Conservation (phyloP, 2,329 filamentous ascomycete species). For the Pseudogymnoascus sp. region DNA sequence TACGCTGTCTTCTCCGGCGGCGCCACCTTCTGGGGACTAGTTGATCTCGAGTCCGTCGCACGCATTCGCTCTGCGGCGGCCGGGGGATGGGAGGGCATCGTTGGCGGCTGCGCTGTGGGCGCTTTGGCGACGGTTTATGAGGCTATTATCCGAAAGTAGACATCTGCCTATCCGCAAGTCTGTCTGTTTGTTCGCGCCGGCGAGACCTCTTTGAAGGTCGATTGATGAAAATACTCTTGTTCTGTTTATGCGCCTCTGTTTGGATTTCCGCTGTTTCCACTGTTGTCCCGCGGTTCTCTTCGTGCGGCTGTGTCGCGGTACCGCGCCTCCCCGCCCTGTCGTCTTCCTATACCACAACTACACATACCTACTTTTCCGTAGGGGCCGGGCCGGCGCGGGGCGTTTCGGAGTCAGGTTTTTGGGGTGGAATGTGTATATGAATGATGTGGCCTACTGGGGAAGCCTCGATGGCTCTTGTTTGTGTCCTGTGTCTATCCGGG, state of each 20-base stretch:
- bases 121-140: slow-evolving; percentile 68
- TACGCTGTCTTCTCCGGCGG: slow-evolving; percentile 73
- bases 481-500: not conserved
- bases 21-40: slow-evolving; percentile 53
- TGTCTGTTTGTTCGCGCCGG: not conserved
- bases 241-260: not conserved
- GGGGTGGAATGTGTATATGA: slow-evolving; percentile 3
- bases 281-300: not conserved
- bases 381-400: not conserved
- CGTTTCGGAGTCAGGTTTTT: not conserved
- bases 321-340: not conserved
- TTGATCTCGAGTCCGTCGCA: slow-evolving; percentile 51
- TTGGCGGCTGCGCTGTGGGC: slow-evolving; percentile 62
- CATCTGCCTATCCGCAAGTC: not conserved
- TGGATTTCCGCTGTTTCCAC: not conserved
- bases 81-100: slow-evolving; percentile 61
- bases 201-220: not conserved
- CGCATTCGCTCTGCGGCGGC: slow-evolving; percentile 61
- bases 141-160: slow-evolving; percentile 62
- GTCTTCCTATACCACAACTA: not conserved
- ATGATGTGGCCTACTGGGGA: not conserved
- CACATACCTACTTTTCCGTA: not conserved
- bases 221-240: slow-evolving; percentile 3
- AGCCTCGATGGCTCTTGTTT: slow-evolving; percentile 3
- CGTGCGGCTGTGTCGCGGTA: not conserved